Evolutionary conservation across 2,329 filamentous ascomycete genomes (phyloP).

Genomic region (Penicillium glabrum): DNA sequence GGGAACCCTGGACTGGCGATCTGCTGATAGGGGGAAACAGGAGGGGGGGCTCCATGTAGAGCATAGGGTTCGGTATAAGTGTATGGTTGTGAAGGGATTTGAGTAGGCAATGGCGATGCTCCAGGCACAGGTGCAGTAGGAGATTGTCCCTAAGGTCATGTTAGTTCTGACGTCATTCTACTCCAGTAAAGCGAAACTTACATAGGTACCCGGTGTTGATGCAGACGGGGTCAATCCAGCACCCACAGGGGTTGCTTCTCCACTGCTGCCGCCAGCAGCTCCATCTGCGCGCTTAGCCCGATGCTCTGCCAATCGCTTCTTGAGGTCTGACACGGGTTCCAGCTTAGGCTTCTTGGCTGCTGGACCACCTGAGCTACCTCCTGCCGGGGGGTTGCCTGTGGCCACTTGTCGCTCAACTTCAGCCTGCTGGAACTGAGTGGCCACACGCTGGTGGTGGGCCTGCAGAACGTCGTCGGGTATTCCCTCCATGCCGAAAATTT

Average conservation of each 20-base stretch:
- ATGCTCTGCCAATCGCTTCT: constrained; percentile 75
- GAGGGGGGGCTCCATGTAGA: constrained; percentile 37
- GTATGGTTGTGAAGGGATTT: constrained; percentile 37
- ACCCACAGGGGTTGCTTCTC: constrained; percentile 57
- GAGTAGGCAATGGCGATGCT: constrained; percentile 22
- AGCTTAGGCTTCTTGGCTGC: constrained; percentile 66
- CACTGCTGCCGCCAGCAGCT: constrained; percentile 56
- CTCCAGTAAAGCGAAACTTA: constrained; percentile 46
- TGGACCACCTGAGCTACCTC: constrained; percentile 48
- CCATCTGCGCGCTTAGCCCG: constrained; percentile 66
- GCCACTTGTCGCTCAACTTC: constrained; percentile 78
- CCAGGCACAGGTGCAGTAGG: constrained; percentile 21
- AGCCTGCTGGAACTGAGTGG: constrained; percentile 79
- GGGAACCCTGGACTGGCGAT: constrained; percentile 39
- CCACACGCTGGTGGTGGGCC: constrained; percentile 82
- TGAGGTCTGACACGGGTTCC: constrained; percentile 74
- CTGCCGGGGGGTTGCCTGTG: constrained; percentile 80
- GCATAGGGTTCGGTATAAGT: constrained; percentile 39
- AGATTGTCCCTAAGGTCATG: constrained; percentile 33
- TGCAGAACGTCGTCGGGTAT: constrained; percentile 83
- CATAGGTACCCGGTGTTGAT: constrained; percentile 55
- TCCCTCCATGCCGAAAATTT: constrained; percentile 98
- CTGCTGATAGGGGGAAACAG: constrained; percentile 43
- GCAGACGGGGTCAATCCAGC: constrained; percentile 38
- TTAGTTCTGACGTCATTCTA: not conserved